A percentile compares a stretch with the other conserved stretches of the same genome.
These are phyloP conservation scores for Fraxinus sp. DNA, from an alignment of 305 asterid genomes.

Conservation along the genomic window DNA sequence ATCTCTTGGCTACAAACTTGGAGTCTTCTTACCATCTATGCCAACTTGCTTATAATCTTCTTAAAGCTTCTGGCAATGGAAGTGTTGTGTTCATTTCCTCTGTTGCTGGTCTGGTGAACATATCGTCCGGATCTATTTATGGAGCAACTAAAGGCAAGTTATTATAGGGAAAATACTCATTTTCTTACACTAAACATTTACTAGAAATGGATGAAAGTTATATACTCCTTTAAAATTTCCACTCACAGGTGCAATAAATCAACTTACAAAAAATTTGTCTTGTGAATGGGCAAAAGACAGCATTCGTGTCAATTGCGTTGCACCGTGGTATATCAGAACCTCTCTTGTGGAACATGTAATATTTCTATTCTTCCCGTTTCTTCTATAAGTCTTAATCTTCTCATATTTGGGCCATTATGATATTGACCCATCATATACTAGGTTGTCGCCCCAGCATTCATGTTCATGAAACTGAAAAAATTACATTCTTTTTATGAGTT, in stretches of 20 bases:
- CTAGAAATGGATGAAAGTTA: constrained; percentile 10
- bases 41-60: constrained; percentile 79
- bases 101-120: constrained; percentile 67
- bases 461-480: not conserved
- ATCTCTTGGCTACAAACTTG: constrained; percentile 72
- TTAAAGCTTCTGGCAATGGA: constrained; percentile 76
- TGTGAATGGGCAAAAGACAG: constrained; percentile 95
- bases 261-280: constrained; percentile 79
- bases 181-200: constrained; percentile 9
- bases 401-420: constrained; percentile 9
- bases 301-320: constrained; percentile 82
- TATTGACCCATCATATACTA: not conserved
- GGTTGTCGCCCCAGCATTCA: not conserved
- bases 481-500: not conserved
- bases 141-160: constrained; percentile 83
- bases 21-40: constrained; percentile 83
- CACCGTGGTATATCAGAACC: constrained; percentile 92
- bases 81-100: constrained; percentile 83
- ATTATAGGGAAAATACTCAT: not conserved
- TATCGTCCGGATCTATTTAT: constrained; percentile 79
- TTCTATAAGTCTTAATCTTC: not conserved
- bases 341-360: constrained; percentile 75
- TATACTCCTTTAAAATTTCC: constrained; percentile 9
- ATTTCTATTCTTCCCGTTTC: not conserved
- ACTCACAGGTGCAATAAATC: constrained; percentile 88